phyloP scores from a whole-genome alignment of 2,329 filamentous ascomycete species.

The Plectosphaerella plurivora region DNA sequence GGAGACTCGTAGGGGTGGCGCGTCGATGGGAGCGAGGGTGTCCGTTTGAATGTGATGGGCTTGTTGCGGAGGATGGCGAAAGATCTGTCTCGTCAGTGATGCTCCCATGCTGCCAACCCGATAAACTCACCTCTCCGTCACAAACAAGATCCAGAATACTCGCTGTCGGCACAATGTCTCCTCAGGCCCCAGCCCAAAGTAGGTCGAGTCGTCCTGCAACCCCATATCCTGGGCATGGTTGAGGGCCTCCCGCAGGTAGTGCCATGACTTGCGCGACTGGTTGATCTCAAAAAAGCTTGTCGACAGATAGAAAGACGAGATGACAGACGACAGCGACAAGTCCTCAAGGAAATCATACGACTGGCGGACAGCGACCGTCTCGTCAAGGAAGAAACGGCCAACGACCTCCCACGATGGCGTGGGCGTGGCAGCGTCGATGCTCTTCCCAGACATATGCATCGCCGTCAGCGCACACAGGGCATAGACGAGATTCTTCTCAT shows the following conservation, averaged over 20 bases:
- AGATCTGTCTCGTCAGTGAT: conserved; percentile 35
- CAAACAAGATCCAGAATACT: conserved; percentile 59
- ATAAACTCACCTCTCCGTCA: conserved; percentile 48
- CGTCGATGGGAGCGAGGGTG: conserved; percentile 49
- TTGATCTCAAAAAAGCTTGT: conserved; percentile 59
- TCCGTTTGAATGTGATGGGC: conserved; percentile 57
- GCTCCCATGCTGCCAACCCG: not conserved
- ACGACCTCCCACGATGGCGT: conserved; percentile 39
- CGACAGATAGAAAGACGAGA: conserved; percentile 59
- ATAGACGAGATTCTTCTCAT: conserved; percentile 43
- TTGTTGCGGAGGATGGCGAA: conserved; percentile 61
- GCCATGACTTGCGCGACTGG: conserved; percentile 58
- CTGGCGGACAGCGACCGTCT: conserved; percentile 51
- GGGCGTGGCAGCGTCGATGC: conserved; percentile 27
- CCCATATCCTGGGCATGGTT: conserved; percentile 54
- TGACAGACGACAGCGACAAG: conserved; percentile 48
- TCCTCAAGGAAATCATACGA: conserved; percentile 54
- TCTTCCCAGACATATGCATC: conserved; percentile 43
- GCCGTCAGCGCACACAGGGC: conserved; percentile 54
- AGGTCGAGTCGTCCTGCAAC: conserved; percentile 54
- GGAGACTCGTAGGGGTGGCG: conserved; percentile 47
- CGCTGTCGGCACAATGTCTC: conserved; percentile 50
- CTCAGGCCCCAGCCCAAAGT: conserved; percentile 40
- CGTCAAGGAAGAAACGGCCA: conserved; percentile 53
- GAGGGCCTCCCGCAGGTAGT: conserved; percentile 56